phyloP scores from a whole-genome alignment of 768 basidiomycete genomes.

The Rhizopogon vesiculosus region DNA sequence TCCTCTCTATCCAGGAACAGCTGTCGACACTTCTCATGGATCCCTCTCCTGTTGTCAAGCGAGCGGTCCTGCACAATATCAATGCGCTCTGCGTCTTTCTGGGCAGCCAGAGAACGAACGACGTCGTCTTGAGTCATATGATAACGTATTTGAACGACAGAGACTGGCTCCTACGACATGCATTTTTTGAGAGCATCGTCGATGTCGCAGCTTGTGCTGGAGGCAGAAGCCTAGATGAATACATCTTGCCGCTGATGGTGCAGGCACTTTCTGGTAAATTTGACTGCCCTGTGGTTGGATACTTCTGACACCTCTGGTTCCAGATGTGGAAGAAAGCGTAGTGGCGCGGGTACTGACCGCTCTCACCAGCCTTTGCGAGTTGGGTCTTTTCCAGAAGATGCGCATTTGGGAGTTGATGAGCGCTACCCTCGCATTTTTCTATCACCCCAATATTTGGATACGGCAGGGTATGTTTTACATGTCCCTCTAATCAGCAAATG shows the following conservation, averaged over 20 bases:
- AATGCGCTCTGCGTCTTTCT: conserved; percentile 90
- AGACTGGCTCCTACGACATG: conserved; percentile 87
- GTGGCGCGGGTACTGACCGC: conserved; percentile 87
- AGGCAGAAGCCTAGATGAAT: conserved; percentile 87
- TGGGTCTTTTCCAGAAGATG: conserved; percentile 89
- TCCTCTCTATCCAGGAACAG: conserved; percentile 81
- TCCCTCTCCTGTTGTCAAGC: conserved; percentile 83
- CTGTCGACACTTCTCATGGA: conserved; percentile 85
- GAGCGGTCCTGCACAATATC: conserved; percentile 84
- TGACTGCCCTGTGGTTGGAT: neutral
- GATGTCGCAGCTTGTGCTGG: conserved; percentile 95
- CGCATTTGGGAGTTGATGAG: conserved; percentile 97
- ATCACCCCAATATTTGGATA: conserved; percentile 96
- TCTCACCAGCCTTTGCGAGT: conserved; percentile 83
- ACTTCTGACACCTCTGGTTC: neutral
- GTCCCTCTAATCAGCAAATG: neutral
- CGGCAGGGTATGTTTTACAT: conserved; percentile 62
- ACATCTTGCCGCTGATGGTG: conserved; percentile 94
- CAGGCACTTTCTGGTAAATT: conserved; percentile 86
- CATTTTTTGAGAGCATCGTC: conserved; percentile 94
- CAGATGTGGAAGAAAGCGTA: conserved; percentile 94
- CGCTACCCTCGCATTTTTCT: conserved; percentile 81
- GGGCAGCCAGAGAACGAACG: conserved; percentile 89
- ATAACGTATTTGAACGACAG: conserved; percentile 83
- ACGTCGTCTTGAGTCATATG: conserved; percentile 88